Conservation (phyloP, 495 filamentous ascomycete species). For the Venustampulla echinocandica region DNA sequence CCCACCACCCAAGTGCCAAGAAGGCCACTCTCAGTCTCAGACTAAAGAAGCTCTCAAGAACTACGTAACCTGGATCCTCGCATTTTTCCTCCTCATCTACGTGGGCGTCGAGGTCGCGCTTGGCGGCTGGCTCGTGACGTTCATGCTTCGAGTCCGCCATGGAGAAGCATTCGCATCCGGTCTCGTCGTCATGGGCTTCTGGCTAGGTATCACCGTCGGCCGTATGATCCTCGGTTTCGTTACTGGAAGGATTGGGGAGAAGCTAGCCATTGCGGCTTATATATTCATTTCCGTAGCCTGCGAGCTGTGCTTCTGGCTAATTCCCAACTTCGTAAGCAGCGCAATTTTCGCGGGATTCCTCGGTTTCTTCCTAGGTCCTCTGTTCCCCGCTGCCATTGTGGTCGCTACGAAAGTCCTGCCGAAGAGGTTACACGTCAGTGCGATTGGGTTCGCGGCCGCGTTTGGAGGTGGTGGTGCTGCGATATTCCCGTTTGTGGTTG, state of each 20-base stretch:
- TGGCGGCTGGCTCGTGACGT: constrained; percentile 83
- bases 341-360: constrained; percentile 65
- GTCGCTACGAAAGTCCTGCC: constrained; percentile 77
- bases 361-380: constrained; percentile 71
- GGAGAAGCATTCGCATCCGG: constrained; percentile 64
- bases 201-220: constrained; percentile 72
- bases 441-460: constrained; percentile 76
- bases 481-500: constrained; percentile 75
- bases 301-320: constrained; percentile 74
- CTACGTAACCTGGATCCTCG: constrained; percentile 63
- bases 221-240: constrained; percentile 62
- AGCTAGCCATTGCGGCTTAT: constrained; percentile 51
- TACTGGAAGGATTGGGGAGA: constrained; percentile 65
- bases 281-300: constrained; percentile 53
- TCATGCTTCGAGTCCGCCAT: constrained; percentile 67
- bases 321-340: constrained; percentile 66
- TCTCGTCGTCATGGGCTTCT: constrained; percentile 76
- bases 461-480: constrained; percentile 75
- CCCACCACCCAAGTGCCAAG: constrained; percentile 28
- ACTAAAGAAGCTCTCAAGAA: constrained; percentile 48
- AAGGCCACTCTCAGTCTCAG: constrained; percentile 36
- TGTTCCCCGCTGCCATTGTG: constrained; percentile 73
- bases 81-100: constrained; percentile 70
- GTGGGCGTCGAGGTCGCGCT: constrained; percentile 81
- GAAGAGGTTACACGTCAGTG: constrained; percentile 64